Percentiles rank a stretch among this genome's conserved stretches.
phyloP scores from a whole-genome alignment of 179 eudicot species.

The Heliamphora pulchella region DNA sequence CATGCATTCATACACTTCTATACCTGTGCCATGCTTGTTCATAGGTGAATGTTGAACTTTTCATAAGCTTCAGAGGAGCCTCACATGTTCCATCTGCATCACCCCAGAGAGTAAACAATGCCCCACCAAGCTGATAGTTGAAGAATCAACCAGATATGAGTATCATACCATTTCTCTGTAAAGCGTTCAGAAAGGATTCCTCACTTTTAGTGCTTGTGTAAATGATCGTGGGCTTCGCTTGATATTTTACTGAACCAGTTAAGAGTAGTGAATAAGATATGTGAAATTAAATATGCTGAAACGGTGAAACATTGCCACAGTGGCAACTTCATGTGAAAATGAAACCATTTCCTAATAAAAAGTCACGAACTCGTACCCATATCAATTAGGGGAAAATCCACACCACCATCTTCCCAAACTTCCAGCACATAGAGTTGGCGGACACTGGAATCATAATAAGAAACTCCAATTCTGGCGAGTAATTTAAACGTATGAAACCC shows the following conservation, averaged over 20 bases:
- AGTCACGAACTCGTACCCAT: slow-evolving; percentile 46
- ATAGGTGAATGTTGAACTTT: slow-evolving; percentile 82
- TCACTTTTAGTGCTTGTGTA: slow-evolving; percentile 92
- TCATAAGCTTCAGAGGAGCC: slow-evolving; percentile 74
- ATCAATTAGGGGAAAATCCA: slow-evolving; percentile 66
- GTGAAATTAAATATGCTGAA: neutral
- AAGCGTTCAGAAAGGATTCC: slow-evolving; percentile 68
- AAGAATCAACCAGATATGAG: slow-evolving; percentile 13
- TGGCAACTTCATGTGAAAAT: neutral
- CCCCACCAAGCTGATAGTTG: slow-evolving; percentile 15
- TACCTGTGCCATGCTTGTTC: slow-evolving; percentile 99
- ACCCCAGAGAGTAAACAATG: slow-evolving; percentile 19
- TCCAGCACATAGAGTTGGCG: slow-evolving; percentile 87
- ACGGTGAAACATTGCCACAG: neutral
- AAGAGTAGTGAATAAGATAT: neutral
- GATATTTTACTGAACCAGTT: slow-evolving; percentile 68
- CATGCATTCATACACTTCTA: neutral
- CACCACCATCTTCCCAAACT: slow-evolving; percentile 77
- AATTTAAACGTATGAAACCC: neutral
- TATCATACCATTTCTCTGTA: slow-evolving; percentile 65
- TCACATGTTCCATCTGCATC: slow-evolving; percentile 58
- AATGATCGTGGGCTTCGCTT: slow-evolving; percentile 74
- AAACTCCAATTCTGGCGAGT: slow-evolving; percentile 63
- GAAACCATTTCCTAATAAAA: neutral
- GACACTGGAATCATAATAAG: slow-evolving; percentile 69